Conservation (phyloP, 2,329 filamentous ascomycete species). For the Fusarium irregulare region DNA sequence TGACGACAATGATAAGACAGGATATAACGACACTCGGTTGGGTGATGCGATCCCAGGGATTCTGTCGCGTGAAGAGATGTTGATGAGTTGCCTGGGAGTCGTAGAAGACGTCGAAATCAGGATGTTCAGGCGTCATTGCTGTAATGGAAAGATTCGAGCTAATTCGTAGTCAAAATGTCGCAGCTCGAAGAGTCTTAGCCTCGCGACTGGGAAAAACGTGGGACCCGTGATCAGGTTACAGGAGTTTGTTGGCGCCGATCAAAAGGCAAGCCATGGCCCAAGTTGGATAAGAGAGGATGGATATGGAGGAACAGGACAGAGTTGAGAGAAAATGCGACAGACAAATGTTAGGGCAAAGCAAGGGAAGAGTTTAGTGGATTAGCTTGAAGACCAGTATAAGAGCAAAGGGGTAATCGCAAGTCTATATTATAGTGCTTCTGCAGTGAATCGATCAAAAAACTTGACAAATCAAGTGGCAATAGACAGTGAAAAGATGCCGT, state of each 20-base stretch:
- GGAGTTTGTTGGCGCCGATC: constrained; percentile 38
- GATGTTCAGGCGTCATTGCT: constrained; percentile 51
- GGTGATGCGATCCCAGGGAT: constrained; percentile 49
- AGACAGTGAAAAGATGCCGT: background rate
- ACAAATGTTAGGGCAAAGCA: background rate
- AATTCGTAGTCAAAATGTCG: constrained; percentile 22
- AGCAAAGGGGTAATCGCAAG: background rate
- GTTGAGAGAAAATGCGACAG: constrained; percentile 1
- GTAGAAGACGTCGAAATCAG: constrained; percentile 51
- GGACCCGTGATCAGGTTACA: constrained; percentile 41
- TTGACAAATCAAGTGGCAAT: background rate
- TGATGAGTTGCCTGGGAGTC: constrained; percentile 51
- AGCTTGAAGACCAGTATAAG: background rate
- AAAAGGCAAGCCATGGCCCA: constrained; percentile 44
- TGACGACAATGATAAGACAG: constrained; percentile 48
- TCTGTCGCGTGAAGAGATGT: constrained; percentile 45
- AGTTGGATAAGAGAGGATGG: constrained; percentile 8
- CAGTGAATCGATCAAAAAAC: background rate
- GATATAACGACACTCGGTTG: constrained; percentile 53
- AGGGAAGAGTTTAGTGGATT: background rate
- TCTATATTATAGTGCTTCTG: background rate
- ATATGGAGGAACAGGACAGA: background rate
- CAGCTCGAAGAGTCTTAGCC: constrained; percentile 37
- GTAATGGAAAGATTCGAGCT: constrained; percentile 9
- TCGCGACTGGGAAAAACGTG: constrained; percentile 27